Evolutionary conservation across 257 asterid genomes (phyloP), one percentile per base, ranked within the genome.

Genomic region (Verbascum thapsus): DNA sequence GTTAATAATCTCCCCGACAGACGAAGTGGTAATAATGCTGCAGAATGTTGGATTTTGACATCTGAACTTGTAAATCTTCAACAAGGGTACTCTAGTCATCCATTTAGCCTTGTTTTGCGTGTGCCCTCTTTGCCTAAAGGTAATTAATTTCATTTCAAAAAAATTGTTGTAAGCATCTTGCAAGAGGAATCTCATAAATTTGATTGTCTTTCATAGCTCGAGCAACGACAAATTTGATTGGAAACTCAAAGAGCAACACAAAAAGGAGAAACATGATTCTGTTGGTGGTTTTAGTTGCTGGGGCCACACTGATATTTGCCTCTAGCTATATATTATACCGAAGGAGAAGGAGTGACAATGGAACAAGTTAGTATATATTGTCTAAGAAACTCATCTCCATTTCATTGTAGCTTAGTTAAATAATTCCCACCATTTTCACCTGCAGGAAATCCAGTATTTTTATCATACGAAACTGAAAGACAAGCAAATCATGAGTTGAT

Each of bases 41-140:
- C 37, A 3, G 19, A 0, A 12, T 80, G 85, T 63, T 35, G 10
- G 67, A 71, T 68, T 61, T 72, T 76, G 81, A 8, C 7, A 0
- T 3, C 38, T n/a, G 66, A 10, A 8, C 68, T 74, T 26, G 34
- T 5, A 34, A 50, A 48, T 77, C 73, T 80, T 47, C 74, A 10
- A 30, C 19, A 6, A 34, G 69, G 39, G 15, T 2, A 63, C 45
- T n/a, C 45, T 10, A 26, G 0, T 3, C n/a, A 0, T 3, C 38
- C 18, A 40, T 6, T 47, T 54, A 6, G 34, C 22, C 63, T 81
- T 20, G 66, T 34, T 38, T 8, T 81, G 3, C 87, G 78, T 15
- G 42, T 63, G 1, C 39, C 66, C 10, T 8, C 7, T 59, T 4
- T 54, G 7, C 6, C 12, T 17, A 12, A 17, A 41, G 81, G 86